These are phyloP conservation scores for Symbiotaphrina buchneri DNA, from an alignment of 495 filamentous ascomycete species.

Conservation along the genomic window DNA sequence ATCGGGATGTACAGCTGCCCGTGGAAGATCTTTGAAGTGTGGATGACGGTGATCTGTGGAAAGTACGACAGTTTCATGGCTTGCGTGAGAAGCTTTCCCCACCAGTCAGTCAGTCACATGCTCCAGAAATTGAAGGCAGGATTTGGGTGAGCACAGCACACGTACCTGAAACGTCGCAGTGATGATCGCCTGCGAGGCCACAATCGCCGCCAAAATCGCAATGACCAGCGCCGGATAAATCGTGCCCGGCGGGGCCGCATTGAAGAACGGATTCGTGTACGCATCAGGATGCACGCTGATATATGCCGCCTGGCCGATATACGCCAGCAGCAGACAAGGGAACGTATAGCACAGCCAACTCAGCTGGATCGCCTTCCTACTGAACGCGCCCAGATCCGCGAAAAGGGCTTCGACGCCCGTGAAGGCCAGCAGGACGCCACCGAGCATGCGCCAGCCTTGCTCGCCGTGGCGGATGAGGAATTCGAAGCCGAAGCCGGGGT, in stretches of 20 bases:
- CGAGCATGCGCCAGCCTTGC: constrained; percentile 40
- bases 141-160: no score
- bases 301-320: constrained; percentile 53
- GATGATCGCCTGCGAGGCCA: constrained; percentile 60
- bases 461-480: constrained; percentile 38
- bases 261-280: constrained; percentile 51
- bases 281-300: constrained; percentile 35
- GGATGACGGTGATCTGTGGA: constrained; percentile 44
- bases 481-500: constrained; percentile 34
- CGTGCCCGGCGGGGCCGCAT: constrained; percentile 38
- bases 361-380: constrained; percentile 31
- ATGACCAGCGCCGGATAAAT: constrained; percentile 41
- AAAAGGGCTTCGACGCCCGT: constrained; percentile 54
- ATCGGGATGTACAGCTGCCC: constrained; percentile 51
- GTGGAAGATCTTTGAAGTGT: constrained; percentile 41
- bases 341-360: constrained; percentile 39
- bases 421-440: constrained; percentile 47
- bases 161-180: constrained; percentile 46
- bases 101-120: constrained; percentile 11
- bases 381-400: constrained; percentile 51
- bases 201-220: constrained; percentile 45
- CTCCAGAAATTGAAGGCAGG: constrained; percentile 49
- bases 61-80: constrained; percentile 46
- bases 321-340: constrained; percentile 46
- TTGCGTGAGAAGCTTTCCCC: constrained; percentile 30